Evolutionary conservation across 2,329 filamentous ascomycete species (phyloP).

Genomic region (Rugonectria rugulosa): DNA sequence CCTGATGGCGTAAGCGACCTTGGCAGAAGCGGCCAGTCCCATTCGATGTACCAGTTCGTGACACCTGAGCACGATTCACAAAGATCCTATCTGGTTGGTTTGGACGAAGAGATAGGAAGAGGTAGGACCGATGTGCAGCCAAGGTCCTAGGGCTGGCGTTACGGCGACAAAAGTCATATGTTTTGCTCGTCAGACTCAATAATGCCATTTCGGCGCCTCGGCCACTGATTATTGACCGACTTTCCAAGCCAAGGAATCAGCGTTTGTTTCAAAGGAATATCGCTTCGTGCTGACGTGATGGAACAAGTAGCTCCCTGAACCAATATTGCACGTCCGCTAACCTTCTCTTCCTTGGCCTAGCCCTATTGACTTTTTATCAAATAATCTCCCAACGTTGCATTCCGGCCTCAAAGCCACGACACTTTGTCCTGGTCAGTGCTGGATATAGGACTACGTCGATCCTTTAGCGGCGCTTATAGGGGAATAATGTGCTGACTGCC

Average conservation of each 20-base stretch:
- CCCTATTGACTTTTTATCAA: background rate
- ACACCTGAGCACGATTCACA: conserved; percentile 12
- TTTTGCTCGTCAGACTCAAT: background rate
- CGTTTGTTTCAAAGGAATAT: background rate
- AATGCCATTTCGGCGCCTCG: conserved; percentile 1
- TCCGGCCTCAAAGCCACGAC: background rate
- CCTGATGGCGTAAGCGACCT: conserved; percentile 7
- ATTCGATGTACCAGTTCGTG: background rate
- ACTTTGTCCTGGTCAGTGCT: background rate
- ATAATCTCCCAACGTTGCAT: background rate
- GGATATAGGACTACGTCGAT: background rate
- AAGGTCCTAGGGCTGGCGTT: background rate
- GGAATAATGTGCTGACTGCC: background rate
- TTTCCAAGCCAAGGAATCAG: no score
- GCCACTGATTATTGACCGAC: conserved; percentile 2
- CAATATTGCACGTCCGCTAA: background rate
- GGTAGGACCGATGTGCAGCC: conserved; percentile 1
- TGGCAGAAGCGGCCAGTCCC: background rate
- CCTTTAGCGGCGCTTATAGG: background rate
- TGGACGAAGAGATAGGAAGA: conserved; percentile 5
- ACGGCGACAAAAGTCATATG: background rate
- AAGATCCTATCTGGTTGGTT: conserved; percentile 10
- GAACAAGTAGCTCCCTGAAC: background rate
- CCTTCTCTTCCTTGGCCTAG: background rate
- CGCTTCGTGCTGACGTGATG: background rate